Conservation (phyloP, 495 filamentous ascomycete genomes). For the Aspergillus affinis region DNA sequence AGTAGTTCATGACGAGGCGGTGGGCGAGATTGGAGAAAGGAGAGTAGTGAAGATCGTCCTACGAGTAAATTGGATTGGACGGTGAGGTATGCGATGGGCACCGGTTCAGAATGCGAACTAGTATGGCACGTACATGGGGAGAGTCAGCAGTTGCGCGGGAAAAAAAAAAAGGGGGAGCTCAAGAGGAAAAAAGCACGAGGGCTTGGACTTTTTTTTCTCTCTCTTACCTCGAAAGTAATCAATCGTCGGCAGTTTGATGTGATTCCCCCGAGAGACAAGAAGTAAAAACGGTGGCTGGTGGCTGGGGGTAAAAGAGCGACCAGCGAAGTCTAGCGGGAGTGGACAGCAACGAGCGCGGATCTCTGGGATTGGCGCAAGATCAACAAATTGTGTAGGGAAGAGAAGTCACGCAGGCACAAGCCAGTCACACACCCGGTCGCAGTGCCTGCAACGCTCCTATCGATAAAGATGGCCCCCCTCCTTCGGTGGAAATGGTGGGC, state of each 20-base stretch:
- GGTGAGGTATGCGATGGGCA: constrained; percentile 19
- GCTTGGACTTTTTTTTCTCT: constrained; percentile 11
- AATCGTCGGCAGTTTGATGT: constrained; percentile 3
- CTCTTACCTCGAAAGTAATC: constrained; percentile 4
- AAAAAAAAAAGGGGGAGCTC: constrained; percentile 1
- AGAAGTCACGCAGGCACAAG: constrained; percentile 32
- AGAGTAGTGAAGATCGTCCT: constrained; percentile 20
- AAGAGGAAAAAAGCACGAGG: background rate
- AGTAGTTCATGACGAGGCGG: constrained; percentile 21
- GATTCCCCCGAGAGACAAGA: constrained; percentile 11
- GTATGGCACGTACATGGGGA: constrained; percentile 11
- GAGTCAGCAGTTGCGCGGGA: constrained; percentile 18
- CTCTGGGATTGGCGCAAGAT: constrained; percentile 3
- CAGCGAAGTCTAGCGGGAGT: constrained; percentile 7
- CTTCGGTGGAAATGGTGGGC: constrained; percentile 13
- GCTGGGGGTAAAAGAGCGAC: constrained; percentile 6
- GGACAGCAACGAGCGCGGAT: constrained; percentile 1
- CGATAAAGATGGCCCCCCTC: constrained; percentile 30
- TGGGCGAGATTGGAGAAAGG: constrained; percentile 17
- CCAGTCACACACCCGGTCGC: constrained; percentile 20
- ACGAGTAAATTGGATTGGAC: constrained; percentile 18
- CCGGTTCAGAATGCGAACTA: constrained; percentile 24
- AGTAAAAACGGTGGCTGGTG: constrained; percentile 24
- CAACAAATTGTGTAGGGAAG: constrained; percentile 8
- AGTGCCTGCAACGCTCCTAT: constrained; percentile 21